Conservation (phyloP, 345 rosid species). For the Raphanus raphanistrum region DNA sequence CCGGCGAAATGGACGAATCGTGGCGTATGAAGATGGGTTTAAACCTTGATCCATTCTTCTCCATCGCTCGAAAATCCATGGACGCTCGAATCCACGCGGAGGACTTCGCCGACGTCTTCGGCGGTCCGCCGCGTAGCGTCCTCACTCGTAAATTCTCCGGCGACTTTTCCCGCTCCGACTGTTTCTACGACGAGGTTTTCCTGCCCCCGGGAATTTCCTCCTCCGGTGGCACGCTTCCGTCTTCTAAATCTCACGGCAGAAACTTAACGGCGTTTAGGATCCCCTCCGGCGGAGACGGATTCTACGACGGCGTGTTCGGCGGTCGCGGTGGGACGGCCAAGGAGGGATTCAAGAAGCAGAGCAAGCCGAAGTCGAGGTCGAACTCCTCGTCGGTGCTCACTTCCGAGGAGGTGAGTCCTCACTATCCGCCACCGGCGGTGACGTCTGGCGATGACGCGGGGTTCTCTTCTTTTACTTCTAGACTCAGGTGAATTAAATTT, state of each 20-base stretch:
- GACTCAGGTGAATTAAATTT: conserved; percentile 57
- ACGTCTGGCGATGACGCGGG: conserved; percentile 61
- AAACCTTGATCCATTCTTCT: conserved; percentile 40
- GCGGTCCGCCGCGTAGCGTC: conserved; percentile 83
- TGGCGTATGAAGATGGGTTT: conserved; percentile 83
- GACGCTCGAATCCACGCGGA: conserved; percentile 48
- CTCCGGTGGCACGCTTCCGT: conserved; percentile 17
- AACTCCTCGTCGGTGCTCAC: conserved; percentile 78
- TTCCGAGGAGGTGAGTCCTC: conserved; percentile 84
- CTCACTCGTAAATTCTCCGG: conserved; percentile 64
- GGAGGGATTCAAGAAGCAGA: conserved; percentile 35
- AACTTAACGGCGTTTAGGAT: conserved; percentile 68
- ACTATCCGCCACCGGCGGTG: conserved; percentile 45
- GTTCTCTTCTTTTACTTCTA: conserved; percentile 71
- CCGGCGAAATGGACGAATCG: conserved; percentile 71
- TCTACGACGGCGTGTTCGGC: conserved; percentile 68
- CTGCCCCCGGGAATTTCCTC: conserved; percentile 41
- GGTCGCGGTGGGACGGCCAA: conserved; percentile 38
- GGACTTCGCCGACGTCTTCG: conserved; percentile 86
- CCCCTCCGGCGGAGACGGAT: conserved; percentile 52
- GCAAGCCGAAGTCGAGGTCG: conserved; percentile 43
- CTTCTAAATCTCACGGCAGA: conserved; percentile 50
- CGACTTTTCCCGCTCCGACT: conserved; percentile 47
- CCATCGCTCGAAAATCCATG: conserved; percentile 52
- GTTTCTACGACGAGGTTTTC: conserved; percentile 78